These are phyloP conservation scores for Malassezia cuniculi DNA, from an alignment of 1,284 basidiomycete species.

Conservation along the genomic window DNA sequence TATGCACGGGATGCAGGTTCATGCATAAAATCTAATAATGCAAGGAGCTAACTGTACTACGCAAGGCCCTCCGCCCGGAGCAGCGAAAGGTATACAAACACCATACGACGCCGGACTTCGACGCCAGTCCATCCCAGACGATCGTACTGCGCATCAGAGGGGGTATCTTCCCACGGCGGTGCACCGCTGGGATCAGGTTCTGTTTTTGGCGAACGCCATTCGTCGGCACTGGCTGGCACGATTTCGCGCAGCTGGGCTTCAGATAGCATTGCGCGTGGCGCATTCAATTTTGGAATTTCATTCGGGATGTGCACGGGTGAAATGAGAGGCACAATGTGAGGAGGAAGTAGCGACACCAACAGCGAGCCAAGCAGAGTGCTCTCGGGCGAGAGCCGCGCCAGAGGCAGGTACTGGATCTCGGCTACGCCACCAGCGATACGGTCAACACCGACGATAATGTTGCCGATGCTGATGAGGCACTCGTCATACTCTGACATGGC, in stretches of 20 bases:
- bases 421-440: slow-evolving; percentile 11
- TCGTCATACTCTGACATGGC: slow-evolving; percentile 7
- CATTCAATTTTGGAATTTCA: slow-evolving; percentile 1
- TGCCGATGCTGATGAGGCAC: slow-evolving; percentile 10
- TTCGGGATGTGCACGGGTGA: neutral
- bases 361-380: slow-evolving; percentile 12
- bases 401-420: slow-evolving; percentile 13
- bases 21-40: no score
- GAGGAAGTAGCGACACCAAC: slow-evolving; percentile 8
- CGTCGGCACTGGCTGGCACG: slow-evolving; percentile 7
- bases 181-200: slow-evolving; percentile 1
- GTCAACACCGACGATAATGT: slow-evolving; percentile 11
- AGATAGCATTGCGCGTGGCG: slow-evolving; percentile 8
- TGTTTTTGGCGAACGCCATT: neutral
- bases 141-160: neutral
- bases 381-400: slow-evolving; percentile 6
- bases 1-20: no score
- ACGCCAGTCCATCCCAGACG: slow-evolving; percentile 6
- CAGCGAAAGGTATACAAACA: slow-evolving; percentile 10
- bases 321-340: slow-evolving; percentile 4
- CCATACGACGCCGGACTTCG: slow-evolving; percentile 12
- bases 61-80: slow-evolving; percentile 13
- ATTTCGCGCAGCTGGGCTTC: slow-evolving; percentile 5
- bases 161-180: slow-evolving; percentile 8
- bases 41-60: no score